Evolutionary conservation across 345 rosid species (phyloP), one percentile per base, ranked within the genome.

Genomic region (Chamaenerion angustifolium): DNA sequence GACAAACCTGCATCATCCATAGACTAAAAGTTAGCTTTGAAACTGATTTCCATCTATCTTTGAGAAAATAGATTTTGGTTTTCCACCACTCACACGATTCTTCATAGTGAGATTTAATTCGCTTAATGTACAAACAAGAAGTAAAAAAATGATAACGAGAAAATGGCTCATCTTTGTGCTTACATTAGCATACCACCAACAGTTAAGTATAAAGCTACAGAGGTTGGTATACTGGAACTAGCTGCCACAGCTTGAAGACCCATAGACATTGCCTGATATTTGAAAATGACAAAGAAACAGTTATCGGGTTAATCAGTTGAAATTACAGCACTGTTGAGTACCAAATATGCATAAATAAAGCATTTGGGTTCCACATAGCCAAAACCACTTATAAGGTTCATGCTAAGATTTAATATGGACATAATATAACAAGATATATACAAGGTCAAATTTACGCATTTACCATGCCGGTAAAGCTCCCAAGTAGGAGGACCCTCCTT

Each of bases 151-250:
- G 37, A 31, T 31, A 31, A 1, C 5, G 37, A 31, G 37, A 31
- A 31, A 31, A 31, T 8, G 37, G 37, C 25, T 21, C 25, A 21
- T 21, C 25, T 21, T 2, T 21, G 25, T 35, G 73, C 96, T 84
- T 69, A 92, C 98, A 71, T 61, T 40, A 87, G 65, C 75, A 84
- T 87, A 77, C 93, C 83, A 48, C 98, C 95, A 16, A 92, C 89
- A 42, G 98, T 82, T 48, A 87, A 66, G 79, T 76, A 84, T 35
- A 77, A 15, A 9, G 76, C 75, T 51, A 63, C 52, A 59, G 78
- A 67, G 60, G 64, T 70, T 35, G 72, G 43, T 17, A 66, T 23
- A 60, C 60, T 69, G 10, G 76, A 58, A 69, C 76, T 77, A 58
- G 95, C 74, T 3, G 85, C 92, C 56, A 73, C 56, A 44, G 77